Base-by-base conservation (phyloP, 495 filamentous ascomycete genomes). In the Hypoxylon intermedium region DNA sequence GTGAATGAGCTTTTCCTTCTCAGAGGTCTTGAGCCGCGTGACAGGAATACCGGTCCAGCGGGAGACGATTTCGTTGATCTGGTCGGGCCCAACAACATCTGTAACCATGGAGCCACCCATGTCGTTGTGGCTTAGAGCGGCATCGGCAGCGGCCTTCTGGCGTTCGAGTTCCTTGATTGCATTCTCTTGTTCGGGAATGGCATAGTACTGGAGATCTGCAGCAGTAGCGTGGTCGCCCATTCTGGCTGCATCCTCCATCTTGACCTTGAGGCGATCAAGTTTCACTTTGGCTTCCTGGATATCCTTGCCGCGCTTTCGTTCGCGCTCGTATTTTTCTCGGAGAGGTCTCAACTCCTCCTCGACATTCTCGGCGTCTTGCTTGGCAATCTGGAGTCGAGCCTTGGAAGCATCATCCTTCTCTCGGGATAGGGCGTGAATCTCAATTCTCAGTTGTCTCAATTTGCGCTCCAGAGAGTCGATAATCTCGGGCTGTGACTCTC, bases 61-160 rank as follows among this genome's bases (percentile, higher is more conserved):
- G 30, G 88, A 89, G 26, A 98, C 94, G 50, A 98, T 98, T 71
- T 98, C 94, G 75, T 98, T 98, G 82, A 98, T 98, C 71, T 98
- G 93, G 50, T 98, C 94, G 3, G 94, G 92, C 9, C 95, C 95
- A 49, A 98, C 94, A 5, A 94, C 81, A 72, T 98, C 94, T 7
- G 93, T 92, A 34, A 96, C 80, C 65, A 98, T 83, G n/a, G 83
- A 77, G 48, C 81, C 82, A 38, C 85, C 87, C 3, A 74, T 72
- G 47, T 83, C 84, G 26, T 76, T 82, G 12, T 80, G 81, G 61
- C 81, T 88, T 9, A 89, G 79, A 31, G 93, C 87, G 9, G 84
- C 84, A 74, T 98, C 94, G 5, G 86, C 86, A 24, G 77, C 78
- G 3, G 83, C 83, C 66, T 97, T 94, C 53, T 95, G 89, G 21